Evolutionary conservation across 495 filamentous ascomycete genomes (phyloP), one percentile per base, ranked within the genome.

Genomic region (Penicillium argentinense): DNA sequence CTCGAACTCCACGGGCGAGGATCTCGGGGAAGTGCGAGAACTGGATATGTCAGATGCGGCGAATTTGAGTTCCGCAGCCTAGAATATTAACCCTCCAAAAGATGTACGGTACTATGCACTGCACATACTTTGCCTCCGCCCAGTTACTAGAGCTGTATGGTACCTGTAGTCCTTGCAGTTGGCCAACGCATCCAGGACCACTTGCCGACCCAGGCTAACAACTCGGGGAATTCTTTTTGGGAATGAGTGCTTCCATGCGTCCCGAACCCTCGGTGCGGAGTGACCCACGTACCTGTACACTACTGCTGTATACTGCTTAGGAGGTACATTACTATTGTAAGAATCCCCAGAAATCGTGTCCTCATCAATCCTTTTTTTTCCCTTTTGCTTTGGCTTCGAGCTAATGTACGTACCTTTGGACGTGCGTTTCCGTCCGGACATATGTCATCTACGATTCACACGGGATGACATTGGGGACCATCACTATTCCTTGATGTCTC

Each of bases 31-130:
- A 47, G 37, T 24, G 42, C 12, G n/a, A 33, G n/a, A 39, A 30
- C 16, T 28, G 45, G 54, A 63, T 38, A 26, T 63, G 43, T 63
- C 60, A 63, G 50, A 55, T 60, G 60, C 57, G 53, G 57, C 50
- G 23, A 54, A 54, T 49, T 62, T 60, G 53, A 62, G 43, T 60
- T 63, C 49, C 26, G 45, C 42, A 41, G 34, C 37, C 44, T 29
- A 42, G 37, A 59, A 51, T 59, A 59, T 48, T 30, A 27, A 42
- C 25, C 14, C 23, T 45, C 24, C n/a, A n/a, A n/a, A n/a, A n/a
- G n/a, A n/a, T n/a, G n/a, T n/a, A n/a, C n/a, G n/a, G n/a, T n/a
- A n/a, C n/a, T n/a, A n/a, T n/a, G n/a, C n/a, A n/a, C n/a, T n/a
- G n/a, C n/a, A n/a, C n/a, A n/a, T n/a, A n/a, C n/a, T n/a, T 36